Percentiles rank a stretch among this genome's conserved stretches.
Evolutionary conservation across 106 monocot species (phyloP).

Genomic region (Allium sativum): DNA sequence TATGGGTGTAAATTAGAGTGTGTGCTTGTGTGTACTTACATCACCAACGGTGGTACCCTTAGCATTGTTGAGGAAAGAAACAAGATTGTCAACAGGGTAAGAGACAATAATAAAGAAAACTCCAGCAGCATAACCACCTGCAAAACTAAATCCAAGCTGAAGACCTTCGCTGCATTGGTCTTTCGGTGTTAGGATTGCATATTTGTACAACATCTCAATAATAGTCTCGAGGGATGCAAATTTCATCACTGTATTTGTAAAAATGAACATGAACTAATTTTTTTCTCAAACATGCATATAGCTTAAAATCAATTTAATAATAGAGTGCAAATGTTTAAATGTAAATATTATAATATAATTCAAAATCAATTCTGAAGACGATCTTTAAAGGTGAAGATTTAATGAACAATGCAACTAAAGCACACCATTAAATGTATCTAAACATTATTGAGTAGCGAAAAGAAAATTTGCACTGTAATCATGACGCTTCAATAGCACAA

Average conservation of each 20-base stretch:
- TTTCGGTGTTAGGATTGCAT: slow-evolving; percentile 44
- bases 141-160: slow-evolving; percentile 45
- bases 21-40: slow-evolving; percentile 37
- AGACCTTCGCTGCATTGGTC: slow-evolving; percentile 33
- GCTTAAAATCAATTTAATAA: no score
- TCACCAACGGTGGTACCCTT: slow-evolving; percentile 56
- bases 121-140: slow-evolving; percentile 47
- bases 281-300: no score
- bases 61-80: slow-evolving; percentile 58
- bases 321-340: no score
- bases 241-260: slow-evolving; percentile 68
- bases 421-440: no score
- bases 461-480: no score
- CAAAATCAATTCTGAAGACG: no score
- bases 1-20: not conserved
- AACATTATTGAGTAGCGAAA: no score
- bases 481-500: no score
- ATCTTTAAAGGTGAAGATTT: no score
- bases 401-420: no score
- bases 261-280: not conserved
- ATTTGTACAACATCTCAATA: slow-evolving; percentile 44
- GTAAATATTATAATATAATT: no score
- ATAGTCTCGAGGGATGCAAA: slow-evolving; percentile 58
- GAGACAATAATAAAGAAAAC: slow-evolving; percentile 50
- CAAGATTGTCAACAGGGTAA: slow-evolving; percentile 61